Conservation (phyloP, 805 yeast species). For the Ogataea neopini region DNA sequence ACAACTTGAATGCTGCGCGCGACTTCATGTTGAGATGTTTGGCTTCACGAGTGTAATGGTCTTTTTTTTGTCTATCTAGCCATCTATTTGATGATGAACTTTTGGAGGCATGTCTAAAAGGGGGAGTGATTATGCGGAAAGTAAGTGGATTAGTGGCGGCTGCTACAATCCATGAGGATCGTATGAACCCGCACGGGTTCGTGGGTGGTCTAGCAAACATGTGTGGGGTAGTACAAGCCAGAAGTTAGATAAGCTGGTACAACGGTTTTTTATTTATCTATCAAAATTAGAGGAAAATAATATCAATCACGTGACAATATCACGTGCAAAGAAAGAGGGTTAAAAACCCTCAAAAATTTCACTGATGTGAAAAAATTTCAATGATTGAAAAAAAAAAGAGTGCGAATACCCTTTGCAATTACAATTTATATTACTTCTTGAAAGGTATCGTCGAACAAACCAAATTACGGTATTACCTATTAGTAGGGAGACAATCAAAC, state of each 20-base stretch:
- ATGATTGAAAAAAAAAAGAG: not conserved
- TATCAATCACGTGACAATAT: not conserved
- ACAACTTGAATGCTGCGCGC: slow-evolving; percentile 87
- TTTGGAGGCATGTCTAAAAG: slow-evolving; percentile 18
- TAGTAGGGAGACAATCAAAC: slow-evolving; percentile 73
- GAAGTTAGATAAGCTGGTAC: too few relatives aligned
- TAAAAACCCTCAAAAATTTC: not conserved
- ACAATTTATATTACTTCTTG: not conserved
- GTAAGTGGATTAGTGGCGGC: too few relatives aligned
- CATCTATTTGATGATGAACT: slow-evolving; percentile 65
- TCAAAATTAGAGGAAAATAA: too few relatives aligned
- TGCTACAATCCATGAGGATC: too few relatives aligned
- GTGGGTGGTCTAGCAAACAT: too few relatives aligned
- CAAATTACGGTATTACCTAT: slow-evolving; percentile 39
- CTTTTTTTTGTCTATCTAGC: slow-evolving; percentile 70
- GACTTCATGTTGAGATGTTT: slow-evolving; percentile 63
- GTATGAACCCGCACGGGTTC: too few relatives aligned
- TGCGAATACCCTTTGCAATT: too few relatives aligned
- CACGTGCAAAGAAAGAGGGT: slow-evolving; percentile 6
- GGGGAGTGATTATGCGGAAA: too few relatives aligned
- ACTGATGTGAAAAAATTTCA: not conserved
- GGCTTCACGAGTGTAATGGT: slow-evolving; percentile 68
- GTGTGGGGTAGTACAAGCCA: too few relatives aligned
- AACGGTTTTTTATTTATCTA: too few relatives aligned
- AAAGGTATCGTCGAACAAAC: slow-evolving; percentile 53